Percentiles rank a stretch among this genome's conserved stretches.
Evolutionary conservation across 768 basidiomycete species (phyloP).

Genomic region (Phaeotremella skinneri): DNA sequence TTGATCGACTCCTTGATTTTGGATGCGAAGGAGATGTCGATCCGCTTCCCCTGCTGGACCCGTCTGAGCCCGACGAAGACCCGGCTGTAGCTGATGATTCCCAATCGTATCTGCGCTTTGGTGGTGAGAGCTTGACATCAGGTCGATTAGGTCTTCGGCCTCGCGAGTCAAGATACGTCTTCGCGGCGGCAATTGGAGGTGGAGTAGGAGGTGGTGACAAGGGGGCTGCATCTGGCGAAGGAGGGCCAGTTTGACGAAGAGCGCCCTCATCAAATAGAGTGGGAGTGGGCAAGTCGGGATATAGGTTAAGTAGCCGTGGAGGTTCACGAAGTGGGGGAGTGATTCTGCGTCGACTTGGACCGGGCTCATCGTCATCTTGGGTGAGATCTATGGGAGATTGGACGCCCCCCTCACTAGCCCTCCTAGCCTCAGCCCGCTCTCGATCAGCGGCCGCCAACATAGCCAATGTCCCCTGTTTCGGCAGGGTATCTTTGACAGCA

Average conservation of each 20-base stretch:
- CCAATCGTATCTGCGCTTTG: neutral
- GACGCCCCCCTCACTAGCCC: neutral
- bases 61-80: neutral
- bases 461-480: neutral
- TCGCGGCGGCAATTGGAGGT: neutral
- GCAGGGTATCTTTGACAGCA: neutral
- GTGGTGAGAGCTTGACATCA: neutral
- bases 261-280: neutral
- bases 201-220: neutral
- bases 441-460: neutral
- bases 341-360: neutral
- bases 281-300: neutral
- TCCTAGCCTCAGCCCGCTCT: neutral
- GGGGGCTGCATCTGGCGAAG: neutral
- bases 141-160: neutral
- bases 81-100: neutral
- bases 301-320: neutral
- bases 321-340: neutral
- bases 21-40: neutral
- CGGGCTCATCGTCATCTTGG: conserved; percentile 2
- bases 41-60: neutral
- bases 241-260: neutral
- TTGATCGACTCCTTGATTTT: neutral
- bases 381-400: conserved; percentile 6
- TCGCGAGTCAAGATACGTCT: neutral